These are phyloP conservation scores for Bipolaris bicolor DNA, from an alignment of 2,329 filamentous ascomycete genomes.

Conservation along the genomic window DNA sequence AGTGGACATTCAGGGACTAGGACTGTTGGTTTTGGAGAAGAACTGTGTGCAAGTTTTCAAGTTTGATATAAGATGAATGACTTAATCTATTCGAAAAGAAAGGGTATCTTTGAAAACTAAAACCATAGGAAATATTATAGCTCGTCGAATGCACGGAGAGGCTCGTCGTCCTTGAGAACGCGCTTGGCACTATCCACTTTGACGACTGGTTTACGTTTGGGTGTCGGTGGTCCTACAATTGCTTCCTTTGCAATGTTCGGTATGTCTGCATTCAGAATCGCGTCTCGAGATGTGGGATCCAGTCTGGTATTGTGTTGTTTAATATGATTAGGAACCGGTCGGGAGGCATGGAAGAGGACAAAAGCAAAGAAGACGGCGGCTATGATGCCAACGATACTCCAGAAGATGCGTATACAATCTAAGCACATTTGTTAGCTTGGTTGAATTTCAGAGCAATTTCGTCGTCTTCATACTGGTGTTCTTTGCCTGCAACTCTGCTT, in stretches of 20 bases:
- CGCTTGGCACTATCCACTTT: constrained; percentile 9
- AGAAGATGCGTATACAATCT: constrained; percentile 66
- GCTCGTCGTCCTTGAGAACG: constrained; percentile 19
- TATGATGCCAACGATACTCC: constrained; percentile 61
- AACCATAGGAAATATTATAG: constrained; percentile 16
- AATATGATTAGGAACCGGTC: constrained; percentile 18
- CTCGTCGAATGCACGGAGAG: constrained; percentile 35
- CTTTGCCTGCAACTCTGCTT: constrained; percentile 71
- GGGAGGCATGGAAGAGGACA: constrained; percentile 48
- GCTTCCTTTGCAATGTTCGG: constrained; percentile 45
- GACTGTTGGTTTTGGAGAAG: neutral
- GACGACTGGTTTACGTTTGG: constrained; percentile 8
- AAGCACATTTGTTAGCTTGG: constrained; percentile 19
- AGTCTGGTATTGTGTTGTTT: constrained; percentile 15
- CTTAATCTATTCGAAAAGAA: neutral
- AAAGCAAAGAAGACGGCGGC: constrained; percentile 56
- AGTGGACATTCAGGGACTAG: no score
- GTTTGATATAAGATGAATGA: neutral
- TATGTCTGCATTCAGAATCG: constrained; percentile 38
- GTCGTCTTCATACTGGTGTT: constrained; percentile 51
- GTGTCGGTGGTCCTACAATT: constrained; percentile 27
- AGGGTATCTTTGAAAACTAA: constrained; percentile 22
- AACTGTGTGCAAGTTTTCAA: neutral
- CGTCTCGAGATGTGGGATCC: constrained; percentile 26
- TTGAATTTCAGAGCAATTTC: neutral